A percentile compares a stretch with the other conserved stretches of the same genome.
phyloP scores from a whole-genome alignment of 2,329 filamentous ascomycete genomes.

The Colletotrichum melonis region DNA sequence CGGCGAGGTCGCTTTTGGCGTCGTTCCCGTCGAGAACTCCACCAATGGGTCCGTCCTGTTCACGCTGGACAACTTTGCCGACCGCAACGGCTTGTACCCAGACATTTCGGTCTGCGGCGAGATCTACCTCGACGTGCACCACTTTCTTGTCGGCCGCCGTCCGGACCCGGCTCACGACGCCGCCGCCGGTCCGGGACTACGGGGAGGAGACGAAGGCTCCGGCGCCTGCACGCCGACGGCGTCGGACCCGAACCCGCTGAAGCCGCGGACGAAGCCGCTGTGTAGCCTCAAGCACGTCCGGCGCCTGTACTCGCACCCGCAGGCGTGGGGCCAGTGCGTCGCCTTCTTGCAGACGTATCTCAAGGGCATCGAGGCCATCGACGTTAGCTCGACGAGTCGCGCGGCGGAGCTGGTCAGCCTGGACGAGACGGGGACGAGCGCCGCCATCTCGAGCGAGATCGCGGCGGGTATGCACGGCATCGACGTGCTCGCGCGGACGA shows the following conservation, averaged over 20 bases:
- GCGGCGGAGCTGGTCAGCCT: constrained; percentile 82
- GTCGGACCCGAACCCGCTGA: constrained; percentile 55
- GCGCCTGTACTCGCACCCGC: constrained; percentile 91
- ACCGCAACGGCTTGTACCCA: constrained; percentile 71
- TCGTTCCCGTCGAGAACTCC: constrained; percentile 96
- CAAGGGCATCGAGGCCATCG: constrained; percentile 80
- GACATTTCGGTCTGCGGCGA: constrained; percentile 84
- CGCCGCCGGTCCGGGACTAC: constrained; percentile 38
- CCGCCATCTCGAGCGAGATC: constrained; percentile 81
- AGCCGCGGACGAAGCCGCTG: constrained; percentile 60
- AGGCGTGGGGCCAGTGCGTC: constrained; percentile 93
- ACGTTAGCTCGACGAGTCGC: constrained; percentile 86
- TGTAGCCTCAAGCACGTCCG: constrained; percentile 70
- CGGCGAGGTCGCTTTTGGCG: constrained; percentile 73
- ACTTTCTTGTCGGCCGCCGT: constrained; percentile 78
- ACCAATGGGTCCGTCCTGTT: constrained; percentile 93
- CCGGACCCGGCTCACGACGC: constrained; percentile 41
- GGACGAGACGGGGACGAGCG: constrained; percentile 68
- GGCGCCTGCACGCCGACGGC: constrained; percentile 63
- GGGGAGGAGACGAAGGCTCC: constrained; percentile 44
- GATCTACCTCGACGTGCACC: constrained; percentile 87
- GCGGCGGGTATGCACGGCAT: constrained; percentile 78
- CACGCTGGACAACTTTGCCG: constrained; percentile 89
- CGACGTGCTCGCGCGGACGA: constrained; percentile 74
- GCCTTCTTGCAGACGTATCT: constrained; percentile 78